These are phyloP conservation scores for Fusarium secorum DNA, from an alignment of 2,329 filamentous ascomycete species.

Conservation along the genomic window DNA sequence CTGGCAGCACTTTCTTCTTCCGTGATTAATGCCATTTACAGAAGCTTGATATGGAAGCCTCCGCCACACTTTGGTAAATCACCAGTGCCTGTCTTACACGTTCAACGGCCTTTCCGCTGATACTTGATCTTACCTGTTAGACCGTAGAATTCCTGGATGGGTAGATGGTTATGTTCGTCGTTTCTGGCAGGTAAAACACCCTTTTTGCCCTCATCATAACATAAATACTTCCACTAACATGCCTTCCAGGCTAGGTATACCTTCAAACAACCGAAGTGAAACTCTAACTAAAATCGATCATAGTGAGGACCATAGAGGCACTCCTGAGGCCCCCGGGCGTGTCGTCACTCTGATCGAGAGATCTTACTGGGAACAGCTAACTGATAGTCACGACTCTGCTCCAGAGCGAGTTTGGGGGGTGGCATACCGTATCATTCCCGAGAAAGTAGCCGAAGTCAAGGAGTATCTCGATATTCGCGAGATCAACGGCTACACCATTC, in stretches of 20 bases:
- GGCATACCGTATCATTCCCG: slow-evolving; percentile 82
- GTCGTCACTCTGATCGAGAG: slow-evolving; percentile 93
- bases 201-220: neutral
- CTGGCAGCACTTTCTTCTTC: slow-evolving; percentile 9
- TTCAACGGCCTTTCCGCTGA: slow-evolving; percentile 7
- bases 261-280: neutral
- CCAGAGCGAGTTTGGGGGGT: slow-evolving; percentile 85
- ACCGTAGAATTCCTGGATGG: slow-evolving; percentile 85
- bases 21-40: slow-evolving; percentile 30
- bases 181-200: slow-evolving; percentile 89
- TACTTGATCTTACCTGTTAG: slow-evolving; percentile 55
- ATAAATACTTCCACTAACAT: slow-evolving; percentile 7
- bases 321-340: slow-evolving; percentile 83
- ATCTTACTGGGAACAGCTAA: slow-evolving; percentile 81
- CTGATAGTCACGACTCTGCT: slow-evolving; percentile 69
- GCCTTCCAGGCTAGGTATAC: slow-evolving; percentile 47
- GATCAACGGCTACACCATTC: slow-evolving; percentile 96
- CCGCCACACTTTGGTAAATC: slow-evolving; percentile 97
- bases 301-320: slow-evolving; percentile 94
- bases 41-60: slow-evolving; percentile 97
- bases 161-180: slow-evolving; percentile 92
- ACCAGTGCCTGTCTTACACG: slow-evolving; percentile 1
- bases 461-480: slow-evolving; percentile 94
- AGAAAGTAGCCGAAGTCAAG: slow-evolving; percentile 80
- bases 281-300: neutral